Percentiles rank a stretch among this genome's conserved stretches.
phyloP scores from a whole-genome alignment of 1,284 basidiomycete genomes.

The Stygiomarasmius scandens region DNA sequence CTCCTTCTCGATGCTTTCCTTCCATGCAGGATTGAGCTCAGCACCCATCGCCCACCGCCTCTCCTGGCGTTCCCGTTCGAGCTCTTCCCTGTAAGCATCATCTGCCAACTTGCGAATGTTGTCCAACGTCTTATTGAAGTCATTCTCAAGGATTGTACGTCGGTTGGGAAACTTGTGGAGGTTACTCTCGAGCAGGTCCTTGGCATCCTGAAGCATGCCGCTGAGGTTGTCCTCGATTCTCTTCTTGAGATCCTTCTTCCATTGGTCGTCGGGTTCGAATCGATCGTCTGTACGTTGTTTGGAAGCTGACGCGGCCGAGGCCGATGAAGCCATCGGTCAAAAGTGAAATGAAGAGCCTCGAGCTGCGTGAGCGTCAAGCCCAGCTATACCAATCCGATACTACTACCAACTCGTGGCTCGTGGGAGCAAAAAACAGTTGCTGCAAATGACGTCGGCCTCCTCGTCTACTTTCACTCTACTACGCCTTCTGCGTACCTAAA shows the following conservation, averaged over 20 bases:
- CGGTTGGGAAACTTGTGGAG: constrained; percentile 3
- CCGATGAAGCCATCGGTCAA: constrained; percentile 4
- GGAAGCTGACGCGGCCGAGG: constrained; percentile 9
- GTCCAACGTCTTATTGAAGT: constrained; percentile 9
- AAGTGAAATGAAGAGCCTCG: not conserved
- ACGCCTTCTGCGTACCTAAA: too few species aligned
- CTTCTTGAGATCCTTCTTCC: constrained; percentile 12
- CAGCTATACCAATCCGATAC: not conserved
- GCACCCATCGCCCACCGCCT: constrained; percentile 27
- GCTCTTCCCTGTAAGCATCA: constrained; percentile 28
- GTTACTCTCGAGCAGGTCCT: not conserved
- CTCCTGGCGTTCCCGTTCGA: constrained; percentile 31
- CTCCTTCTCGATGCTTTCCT: constrained; percentile 23
- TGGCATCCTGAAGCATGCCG: constrained; percentile 10
- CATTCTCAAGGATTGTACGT: constrained; percentile 3
- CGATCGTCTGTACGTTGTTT: constrained; percentile 6
- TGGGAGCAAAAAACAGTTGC: not conserved
- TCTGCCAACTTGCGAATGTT: constrained; percentile 29
- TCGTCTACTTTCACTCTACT: constrained; percentile 25
- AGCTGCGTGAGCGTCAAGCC: not conserved
- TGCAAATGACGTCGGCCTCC: too few species aligned
- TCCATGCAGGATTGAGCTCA: constrained; percentile 18
- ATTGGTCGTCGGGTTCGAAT: constrained; percentile 14
- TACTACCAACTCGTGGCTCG: not conserved
- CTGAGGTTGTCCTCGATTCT: constrained; percentile 7